Evolutionary conservation across 352 stramenopile genomes (phyloP).

Genomic region (Thalassiosira hispida): DNA sequence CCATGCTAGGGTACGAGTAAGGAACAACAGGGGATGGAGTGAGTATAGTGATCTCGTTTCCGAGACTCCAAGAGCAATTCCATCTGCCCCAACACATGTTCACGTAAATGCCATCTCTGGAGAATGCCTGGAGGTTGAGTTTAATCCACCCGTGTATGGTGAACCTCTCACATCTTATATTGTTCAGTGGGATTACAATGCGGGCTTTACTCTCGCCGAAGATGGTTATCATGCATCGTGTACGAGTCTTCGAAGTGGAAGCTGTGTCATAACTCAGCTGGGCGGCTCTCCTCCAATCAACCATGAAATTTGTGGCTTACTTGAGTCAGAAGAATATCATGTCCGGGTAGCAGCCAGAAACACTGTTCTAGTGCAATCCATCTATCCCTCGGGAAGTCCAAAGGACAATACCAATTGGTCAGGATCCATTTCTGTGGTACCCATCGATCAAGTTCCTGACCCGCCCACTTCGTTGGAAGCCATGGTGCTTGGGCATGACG

Average conservation of each 20-base stretch:
- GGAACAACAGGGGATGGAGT: conserved; percentile 87
- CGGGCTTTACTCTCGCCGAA: conserved; percentile 33
- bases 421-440: conserved; percentile 82
- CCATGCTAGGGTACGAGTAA: conserved; percentile 86
- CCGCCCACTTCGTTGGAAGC: conserved; percentile 79
- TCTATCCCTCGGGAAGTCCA: conserved; percentile 86
- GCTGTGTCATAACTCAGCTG: conserved; percentile 36
- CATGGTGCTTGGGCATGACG: conserved; percentile 45
- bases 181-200: conserved; percentile 56
- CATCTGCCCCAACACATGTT: conserved; percentile 89
- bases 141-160: conserved; percentile 85
- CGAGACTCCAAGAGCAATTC: conserved; percentile 88
- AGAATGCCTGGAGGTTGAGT: conserved; percentile 89
- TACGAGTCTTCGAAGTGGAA: conserved; percentile 45
- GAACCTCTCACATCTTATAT: conserved; percentile 51
- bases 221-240: conserved; percentile 42
- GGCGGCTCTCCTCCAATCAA: conserved; percentile 23
- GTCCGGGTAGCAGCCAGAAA: conserved; percentile 92
- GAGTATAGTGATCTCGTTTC: conserved; percentile 51
- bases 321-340: conserved; percentile 87
- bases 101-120: conserved; percentile 89
- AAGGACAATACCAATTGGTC: conserved; percentile 93
- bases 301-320: conserved; percentile 71
- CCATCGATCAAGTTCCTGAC: conserved; percentile 87
- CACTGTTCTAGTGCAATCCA: conserved; percentile 88